phyloP scores from a whole-genome alignment of 2,329 filamentous ascomycete species.

The Diaporthe citrichinensis region DNA sequence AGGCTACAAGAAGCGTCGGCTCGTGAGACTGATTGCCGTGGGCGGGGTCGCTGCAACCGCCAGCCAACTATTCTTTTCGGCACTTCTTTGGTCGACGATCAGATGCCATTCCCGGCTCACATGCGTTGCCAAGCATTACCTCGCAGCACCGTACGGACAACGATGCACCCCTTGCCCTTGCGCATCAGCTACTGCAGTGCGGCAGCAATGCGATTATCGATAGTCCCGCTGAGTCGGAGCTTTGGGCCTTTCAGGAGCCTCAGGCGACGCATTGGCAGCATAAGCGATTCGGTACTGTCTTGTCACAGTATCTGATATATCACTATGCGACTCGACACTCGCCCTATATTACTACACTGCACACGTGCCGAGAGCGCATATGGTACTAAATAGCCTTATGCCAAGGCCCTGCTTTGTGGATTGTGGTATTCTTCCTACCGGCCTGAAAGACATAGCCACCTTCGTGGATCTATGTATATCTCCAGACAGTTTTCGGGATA shows the following conservation, averaged over 20 bases:
- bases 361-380: slow-evolving; percentile 5
- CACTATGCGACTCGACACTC: slow-evolving; percentile 1
- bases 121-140: slow-evolving; percentile 5
- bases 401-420: background rate
- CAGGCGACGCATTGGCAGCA: slow-evolving; percentile 6
- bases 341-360: slow-evolving; percentile 4
- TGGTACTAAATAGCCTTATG: background rate
- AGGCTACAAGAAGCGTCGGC: slow-evolving; percentile 42
- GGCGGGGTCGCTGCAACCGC: slow-evolving; percentile 6
- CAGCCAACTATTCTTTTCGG: background rate
- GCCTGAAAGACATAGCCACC: background rate
- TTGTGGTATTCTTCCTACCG: background rate
- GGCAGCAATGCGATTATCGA: slow-evolving; percentile 22
- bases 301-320: slow-evolving; percentile 11
- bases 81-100: background rate
- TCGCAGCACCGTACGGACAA: slow-evolving; percentile 6
- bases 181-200: slow-evolving; percentile 36
- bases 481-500: background rate
- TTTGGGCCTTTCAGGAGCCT: slow-evolving; percentile 18
- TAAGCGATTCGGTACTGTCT: background rate
- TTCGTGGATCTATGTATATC: background rate
- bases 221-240: slow-evolving; percentile 20
- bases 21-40: slow-evolving; percentile 29
- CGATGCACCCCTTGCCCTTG: slow-evolving; percentile 3
- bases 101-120: slow-evolving; percentile 7